Evolutionary conservation across 176 grass and related monocot genomes (phyloP).

Genomic region (Musa itinerans): DNA sequence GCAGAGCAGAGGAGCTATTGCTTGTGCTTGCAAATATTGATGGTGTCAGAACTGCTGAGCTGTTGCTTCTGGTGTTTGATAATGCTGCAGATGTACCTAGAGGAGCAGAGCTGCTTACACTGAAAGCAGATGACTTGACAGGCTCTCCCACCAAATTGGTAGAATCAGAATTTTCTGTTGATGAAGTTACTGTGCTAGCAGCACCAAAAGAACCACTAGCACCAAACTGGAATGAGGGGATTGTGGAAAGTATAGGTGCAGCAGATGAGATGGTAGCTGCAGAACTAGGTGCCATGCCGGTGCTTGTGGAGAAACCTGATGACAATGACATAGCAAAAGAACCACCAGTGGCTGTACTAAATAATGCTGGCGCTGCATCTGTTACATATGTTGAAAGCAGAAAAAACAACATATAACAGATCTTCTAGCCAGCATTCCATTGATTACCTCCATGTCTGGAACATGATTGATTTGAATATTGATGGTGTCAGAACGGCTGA

Average conservation of each 20-base stretch:
- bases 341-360: conserved; percentile 1
- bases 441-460: no score
- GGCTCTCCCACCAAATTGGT: neutral
- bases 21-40: neutral
- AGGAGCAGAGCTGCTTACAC: neutral
- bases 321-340: neutral
- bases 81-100: neutral
- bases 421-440: no score
- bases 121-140: neutral
- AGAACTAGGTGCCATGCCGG: neutral
- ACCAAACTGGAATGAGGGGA: neutral
- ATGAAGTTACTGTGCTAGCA: neutral
- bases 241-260: neutral
- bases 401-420: no score
- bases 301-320: conserved; percentile 6
- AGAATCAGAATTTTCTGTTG: neutral
- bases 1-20: neutral
- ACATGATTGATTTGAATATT: no score
- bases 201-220: neutral
- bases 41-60: neutral
- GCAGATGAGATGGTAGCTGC: neutral
- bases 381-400: no score
- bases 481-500: neutral
- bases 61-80: neutral
- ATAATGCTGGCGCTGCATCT: neutral